Base-by-base conservation (phyloP, 2,329 filamentous ascomycete species). In the Thielaviopsis cerberus region DNA sequence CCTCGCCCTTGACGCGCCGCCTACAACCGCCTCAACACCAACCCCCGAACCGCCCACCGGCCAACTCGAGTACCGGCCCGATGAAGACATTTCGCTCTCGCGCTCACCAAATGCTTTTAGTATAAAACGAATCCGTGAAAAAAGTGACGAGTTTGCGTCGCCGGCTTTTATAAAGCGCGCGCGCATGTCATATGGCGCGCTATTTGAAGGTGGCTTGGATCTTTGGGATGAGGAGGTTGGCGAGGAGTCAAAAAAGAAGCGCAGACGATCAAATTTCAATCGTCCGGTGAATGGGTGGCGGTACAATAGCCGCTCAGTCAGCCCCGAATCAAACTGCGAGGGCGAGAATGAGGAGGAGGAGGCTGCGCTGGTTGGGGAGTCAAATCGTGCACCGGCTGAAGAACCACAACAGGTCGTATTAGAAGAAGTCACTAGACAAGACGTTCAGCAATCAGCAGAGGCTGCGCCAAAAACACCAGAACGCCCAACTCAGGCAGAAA, bases 141-240 rank as follows among this genome's bases (percentile, higher is more conserved):
- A 72, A 8, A 64, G 72, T 51, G 71, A 74, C 20, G 78, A 84
- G 63, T 92, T 82, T 71, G 74, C 79, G 4, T 94, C 88, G 2
- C 89, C 89, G 0, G 86, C 87, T 0, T 94, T 94, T 63, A 71
- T 88, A 22, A 90, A 86, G 67, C 77, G 84, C 57, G 77, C 80
- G 15, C 76, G 85, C 58, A 72, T 85, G 3, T 89, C 85, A 0
- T 84, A 84, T 58, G 83, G 83, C 1, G 79, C 81, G 0, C 69
- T 85, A 0, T 80, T 84, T 55, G 80, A 85, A 62, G 76, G 76
- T 4, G 76, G 75, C 1, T 76, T 81, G 62, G 82, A 89, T 64
- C 78, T 82, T 3, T 83, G 91, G 15, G 82, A 87, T 60, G 85
- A 86, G 25, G 81, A 86, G 15, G 53, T 55, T 27, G 59, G 27